Evolutionary conservation across 108 stramenopile genomes (phyloP), one percentile per base, ranked within the genome.

Genomic region (Stephanodiscus minutulus): DNA sequence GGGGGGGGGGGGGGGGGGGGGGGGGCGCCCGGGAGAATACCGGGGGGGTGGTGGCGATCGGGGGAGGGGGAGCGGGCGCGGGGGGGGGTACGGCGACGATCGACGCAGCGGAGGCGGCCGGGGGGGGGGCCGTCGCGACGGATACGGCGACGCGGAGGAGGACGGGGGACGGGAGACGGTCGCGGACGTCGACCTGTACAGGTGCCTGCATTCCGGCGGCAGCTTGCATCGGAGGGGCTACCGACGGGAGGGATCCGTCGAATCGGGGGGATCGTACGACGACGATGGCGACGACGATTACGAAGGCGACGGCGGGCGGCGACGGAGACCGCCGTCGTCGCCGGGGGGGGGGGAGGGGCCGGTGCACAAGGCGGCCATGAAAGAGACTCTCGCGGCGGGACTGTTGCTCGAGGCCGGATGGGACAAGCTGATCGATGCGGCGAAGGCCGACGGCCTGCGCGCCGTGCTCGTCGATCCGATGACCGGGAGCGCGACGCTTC

Each of bases 351-450:
- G 43, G 1, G 13, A 15, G 52, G 52, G 20, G 36, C 75, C 79
- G 11, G 85, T 91, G 46, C 88, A 91, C 62, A 82, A 82, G 48
- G 88, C 91, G 31, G 90, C 93, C 35, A 88, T 94, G 90, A 94
- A 94, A 64, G 93, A 94, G 72, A 77, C 83, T 15, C 52, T 94
- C 18, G 93, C 93, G 0, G 90, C 93, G 0, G 93, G 93, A 47
- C 68, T 94, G 4, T 65, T 94, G 8, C 33, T 87, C 10, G 72
- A 87, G 37, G 81, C 93, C 36, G 89, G 87, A 48, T 91, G 84
- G 86, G 67, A 86, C 35, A 76, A 82, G 49, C 60, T 85, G 9
- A 52, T 86, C 13, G 24, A 64, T 0, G 79, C 79, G 20, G 88
- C 84, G 11, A 57, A 67, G 36, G 47, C 33, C 12, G 80, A 77